A percentile compares a stretch with the other conserved stretches of the same genome.
Evolutionary conservation across 1,139 yeast genomes (phyloP).

Genomic region (Blastobotrys serpentis): DNA sequence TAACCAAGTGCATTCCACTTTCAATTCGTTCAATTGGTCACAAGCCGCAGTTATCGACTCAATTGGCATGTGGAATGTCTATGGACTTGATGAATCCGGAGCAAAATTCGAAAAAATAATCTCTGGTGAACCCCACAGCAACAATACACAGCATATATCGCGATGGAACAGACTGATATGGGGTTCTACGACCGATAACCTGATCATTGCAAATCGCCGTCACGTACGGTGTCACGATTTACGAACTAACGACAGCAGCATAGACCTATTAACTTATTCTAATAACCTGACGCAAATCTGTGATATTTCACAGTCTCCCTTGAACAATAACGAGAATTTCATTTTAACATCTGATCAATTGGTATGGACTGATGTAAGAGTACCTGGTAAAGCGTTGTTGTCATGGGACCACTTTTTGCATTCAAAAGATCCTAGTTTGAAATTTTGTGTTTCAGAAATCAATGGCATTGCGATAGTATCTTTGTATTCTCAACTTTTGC

Average conservation of each 20-base stretch:
- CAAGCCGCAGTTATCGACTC: conserved; percentile 23
- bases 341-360: conserved; percentile 30
- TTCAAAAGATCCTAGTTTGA: conserved; percentile 55
- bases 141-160: conserved; percentile 16
- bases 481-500: conserved; percentile 46
- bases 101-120: conserved; percentile 2
- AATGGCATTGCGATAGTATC: conserved; percentile 39
- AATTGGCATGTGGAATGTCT: conserved; percentile 23
- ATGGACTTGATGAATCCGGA: conserved; percentile 15
- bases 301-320: conserved; percentile 21
- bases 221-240: conserved; percentile 23
- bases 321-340: conserved; percentile 24
- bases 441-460: conserved; percentile 39
- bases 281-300: conserved; percentile 18
- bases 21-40: conserved; percentile 25
- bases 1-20: conserved; percentile 18
- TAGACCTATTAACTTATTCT: conserved; percentile 11
- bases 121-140: conserved; percentile 14
- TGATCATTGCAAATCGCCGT: conserved; percentile 26
- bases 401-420: conserved; percentile 71
- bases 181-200: conserved; percentile 19
- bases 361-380: conserved; percentile 32
- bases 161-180: conserved; percentile 24
- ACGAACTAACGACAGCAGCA: conserved; percentile 14
- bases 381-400: conserved; percentile 43